Evolutionary conservation across 768 basidiomycete species (phyloP).

Genomic region (Ramaria sp.): DNA sequence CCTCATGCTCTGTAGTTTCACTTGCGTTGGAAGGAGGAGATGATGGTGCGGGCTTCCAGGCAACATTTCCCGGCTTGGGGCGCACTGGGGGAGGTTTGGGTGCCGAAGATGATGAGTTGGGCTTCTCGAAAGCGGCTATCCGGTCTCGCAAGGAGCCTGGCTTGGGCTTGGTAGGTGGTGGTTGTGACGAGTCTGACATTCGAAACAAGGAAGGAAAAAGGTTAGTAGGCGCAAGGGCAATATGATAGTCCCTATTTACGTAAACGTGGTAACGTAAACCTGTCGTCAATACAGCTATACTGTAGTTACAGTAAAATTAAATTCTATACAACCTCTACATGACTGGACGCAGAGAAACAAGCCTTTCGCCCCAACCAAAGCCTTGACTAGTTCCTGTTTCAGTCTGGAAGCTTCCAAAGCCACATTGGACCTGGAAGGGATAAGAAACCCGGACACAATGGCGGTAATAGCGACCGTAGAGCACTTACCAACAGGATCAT

Average conservation of each 20-base stretch:
- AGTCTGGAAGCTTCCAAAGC: slow-evolving; percentile 1
- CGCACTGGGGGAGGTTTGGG: slow-evolving; percentile 37
- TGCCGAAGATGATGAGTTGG: slow-evolving; percentile 11
- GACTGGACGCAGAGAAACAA: no score
- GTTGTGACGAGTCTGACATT: slow-evolving; percentile 47
- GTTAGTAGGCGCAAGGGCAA: not conserved
- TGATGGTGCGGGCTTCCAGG: slow-evolving; percentile 59
- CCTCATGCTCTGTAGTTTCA: slow-evolving; percentile 18
- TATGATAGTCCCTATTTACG: no score
- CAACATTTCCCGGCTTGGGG: slow-evolving; percentile 54
- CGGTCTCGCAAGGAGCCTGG: slow-evolving; percentile 75
- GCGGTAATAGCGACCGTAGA: no score
- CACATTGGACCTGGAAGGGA: slow-evolving; percentile 1
- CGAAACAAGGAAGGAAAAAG: not conserved
- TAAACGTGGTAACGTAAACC: no score
- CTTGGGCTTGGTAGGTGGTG: slow-evolving; percentile 49
- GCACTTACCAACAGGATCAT: slow-evolving; percentile 37
- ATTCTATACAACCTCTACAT: no score
- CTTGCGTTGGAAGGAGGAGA: slow-evolving; percentile 25
- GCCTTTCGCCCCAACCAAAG: no score
- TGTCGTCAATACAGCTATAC: no score
- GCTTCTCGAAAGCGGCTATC: slow-evolving; percentile 76
- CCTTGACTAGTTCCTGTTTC: no score
- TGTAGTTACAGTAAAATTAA: no score
- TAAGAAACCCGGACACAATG: not conserved